Conservation (phyloP, 345 rosid species). For the Orychophragmus violaceus region DNA sequence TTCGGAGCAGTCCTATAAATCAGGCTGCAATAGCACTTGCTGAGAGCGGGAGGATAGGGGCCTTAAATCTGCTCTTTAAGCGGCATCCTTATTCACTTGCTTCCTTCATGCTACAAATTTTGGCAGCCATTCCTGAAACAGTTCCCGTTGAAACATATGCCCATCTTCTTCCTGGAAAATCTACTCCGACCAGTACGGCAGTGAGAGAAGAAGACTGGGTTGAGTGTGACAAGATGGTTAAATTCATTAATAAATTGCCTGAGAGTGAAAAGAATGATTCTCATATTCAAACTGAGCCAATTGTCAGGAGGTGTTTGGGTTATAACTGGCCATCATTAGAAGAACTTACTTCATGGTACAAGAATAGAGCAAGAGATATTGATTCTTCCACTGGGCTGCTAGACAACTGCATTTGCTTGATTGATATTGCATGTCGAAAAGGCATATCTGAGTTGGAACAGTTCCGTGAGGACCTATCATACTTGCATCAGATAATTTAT, state of each 20-base stretch:
- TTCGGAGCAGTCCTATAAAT: constrained; percentile 58
- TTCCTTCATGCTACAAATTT: constrained; percentile 55
- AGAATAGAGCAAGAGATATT: constrained; percentile 77
- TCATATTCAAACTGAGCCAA: constrained; percentile 67
- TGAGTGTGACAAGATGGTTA: constrained; percentile 78
- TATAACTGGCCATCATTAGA: constrained; percentile 67
- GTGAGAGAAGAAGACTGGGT: constrained; percentile 98
- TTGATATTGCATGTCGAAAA: constrained; percentile 71
- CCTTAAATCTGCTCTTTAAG: constrained; percentile 83
- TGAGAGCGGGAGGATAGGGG: constrained; percentile 94
- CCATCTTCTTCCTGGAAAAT: constrained; percentile 93
- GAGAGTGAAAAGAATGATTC: constrained; percentile 38
- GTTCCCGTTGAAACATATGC: constrained; percentile 72
- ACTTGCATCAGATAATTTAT: constrained; percentile 73
- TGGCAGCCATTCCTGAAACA: constrained; percentile 90
- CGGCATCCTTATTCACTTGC: constrained; percentile 85
- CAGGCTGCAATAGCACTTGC: constrained; percentile 74
- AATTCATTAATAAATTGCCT: constrained; percentile 51
- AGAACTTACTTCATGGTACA: constrained; percentile 75
- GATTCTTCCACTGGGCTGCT: constrained; percentile 86
- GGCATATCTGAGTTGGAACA: constrained; percentile 64
- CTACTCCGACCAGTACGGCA: constrained; percentile 54
- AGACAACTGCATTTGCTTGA: constrained; percentile 70
- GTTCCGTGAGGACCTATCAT: constrained; percentile 66
- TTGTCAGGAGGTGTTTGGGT: constrained; percentile 52